Conservation (phyloP, 2,329 filamentous ascomycete species). For the Fusarium concolor region DNA sequence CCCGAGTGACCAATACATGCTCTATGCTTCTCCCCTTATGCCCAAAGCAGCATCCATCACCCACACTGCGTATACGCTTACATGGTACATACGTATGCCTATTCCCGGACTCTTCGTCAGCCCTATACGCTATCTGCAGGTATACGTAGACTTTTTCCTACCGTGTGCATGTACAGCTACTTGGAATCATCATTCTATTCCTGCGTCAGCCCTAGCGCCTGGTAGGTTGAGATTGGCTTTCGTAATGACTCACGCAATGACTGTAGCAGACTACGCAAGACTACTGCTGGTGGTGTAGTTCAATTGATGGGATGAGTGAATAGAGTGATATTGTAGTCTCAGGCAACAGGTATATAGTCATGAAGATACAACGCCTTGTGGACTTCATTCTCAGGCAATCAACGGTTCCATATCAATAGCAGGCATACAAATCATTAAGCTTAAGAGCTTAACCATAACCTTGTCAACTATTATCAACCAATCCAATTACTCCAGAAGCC, state of each 20-base stretch:
- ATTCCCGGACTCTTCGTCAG: conserved; percentile 29
- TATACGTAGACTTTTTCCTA: conserved; percentile 15
- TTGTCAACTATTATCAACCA: conserved; percentile 3
- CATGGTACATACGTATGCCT: not conserved
- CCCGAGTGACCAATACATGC: conserved; percentile 6
- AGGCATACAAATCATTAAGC: conserved; percentile 6
- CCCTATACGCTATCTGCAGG: conserved; percentile 14
- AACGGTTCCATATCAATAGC: not conserved
- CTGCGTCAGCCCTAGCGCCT: conserved; percentile 19
- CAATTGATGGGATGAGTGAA: not conserved
- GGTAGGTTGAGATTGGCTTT: not conserved
- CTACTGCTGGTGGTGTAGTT: not conserved
- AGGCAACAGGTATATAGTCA: conserved; percentile 39
- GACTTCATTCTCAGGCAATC: conserved; percentile 17
- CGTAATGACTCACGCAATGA: conserved; percentile 46
- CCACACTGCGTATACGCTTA: conserved; percentile 9
- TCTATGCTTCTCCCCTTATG: not conserved
- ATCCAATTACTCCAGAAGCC: not conserved
- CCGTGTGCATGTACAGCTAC: not conserved
- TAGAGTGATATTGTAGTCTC: not conserved
- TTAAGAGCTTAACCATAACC: not conserved
- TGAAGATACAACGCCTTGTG: not conserved
- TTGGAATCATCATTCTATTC: not conserved
- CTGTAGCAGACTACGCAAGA: conserved; percentile 26
- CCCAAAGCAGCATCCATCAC: not conserved